phyloP scores from a whole-genome alignment of 2,329 filamentous ascomycete genomes.

The Neobulgaria alba region DNA sequence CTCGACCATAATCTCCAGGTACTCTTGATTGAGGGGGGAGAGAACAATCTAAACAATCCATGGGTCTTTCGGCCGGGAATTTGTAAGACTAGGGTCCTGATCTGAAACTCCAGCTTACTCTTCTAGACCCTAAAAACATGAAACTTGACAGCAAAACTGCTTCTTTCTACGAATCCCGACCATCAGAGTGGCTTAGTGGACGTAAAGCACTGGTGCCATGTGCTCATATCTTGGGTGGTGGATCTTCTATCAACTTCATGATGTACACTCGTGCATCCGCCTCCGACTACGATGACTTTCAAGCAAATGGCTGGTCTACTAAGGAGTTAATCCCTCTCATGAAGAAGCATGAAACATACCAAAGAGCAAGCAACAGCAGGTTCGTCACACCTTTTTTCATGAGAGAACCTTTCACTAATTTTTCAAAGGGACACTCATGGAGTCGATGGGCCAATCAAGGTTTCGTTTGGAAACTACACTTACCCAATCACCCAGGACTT shows the following conservation, averaged over 20 bases:
- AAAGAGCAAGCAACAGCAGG: slow-evolving; percentile 45
- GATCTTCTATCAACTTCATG: slow-evolving; percentile 53
- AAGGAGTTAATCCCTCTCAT: slow-evolving; percentile 46
- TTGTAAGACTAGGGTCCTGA: slow-evolving; percentile 36
- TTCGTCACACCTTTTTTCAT: slow-evolving; percentile 20
- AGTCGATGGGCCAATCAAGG: slow-evolving; percentile 59
- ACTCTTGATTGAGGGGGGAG: slow-evolving; percentile 45
- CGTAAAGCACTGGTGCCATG: slow-evolving; percentile 38
- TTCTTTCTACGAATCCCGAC: slow-evolving; percentile 64
- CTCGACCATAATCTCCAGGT: slow-evolving; percentile 37
- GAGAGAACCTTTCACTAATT: slow-evolving; percentile 4
- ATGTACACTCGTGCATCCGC: slow-evolving; percentile 39
- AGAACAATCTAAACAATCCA: slow-evolving; percentile 43
- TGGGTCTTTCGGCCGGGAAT: slow-evolving; percentile 43
- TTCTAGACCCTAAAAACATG: slow-evolving; percentile 26
- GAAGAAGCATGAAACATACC: slow-evolving; percentile 51
- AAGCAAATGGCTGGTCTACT: slow-evolving; percentile 43
- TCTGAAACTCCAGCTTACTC: slow-evolving; percentile 28
- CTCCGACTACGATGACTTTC: slow-evolving; percentile 44
- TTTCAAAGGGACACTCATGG: slow-evolving; percentile 55
- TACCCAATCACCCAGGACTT: slow-evolving; percentile 81
- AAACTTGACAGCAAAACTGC: slow-evolving; percentile 41
- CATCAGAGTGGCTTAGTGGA: slow-evolving; percentile 49
- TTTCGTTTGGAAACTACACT: slow-evolving; percentile 56
- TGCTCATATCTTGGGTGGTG: slow-evolving; percentile 51